A percentile compares a stretch with the other conserved stretches of the same genome.
These are phyloP conservation scores for Piper longum DNA, from an alignment of 164 flowering plant genomes.

Conservation along the genomic window DNA sequence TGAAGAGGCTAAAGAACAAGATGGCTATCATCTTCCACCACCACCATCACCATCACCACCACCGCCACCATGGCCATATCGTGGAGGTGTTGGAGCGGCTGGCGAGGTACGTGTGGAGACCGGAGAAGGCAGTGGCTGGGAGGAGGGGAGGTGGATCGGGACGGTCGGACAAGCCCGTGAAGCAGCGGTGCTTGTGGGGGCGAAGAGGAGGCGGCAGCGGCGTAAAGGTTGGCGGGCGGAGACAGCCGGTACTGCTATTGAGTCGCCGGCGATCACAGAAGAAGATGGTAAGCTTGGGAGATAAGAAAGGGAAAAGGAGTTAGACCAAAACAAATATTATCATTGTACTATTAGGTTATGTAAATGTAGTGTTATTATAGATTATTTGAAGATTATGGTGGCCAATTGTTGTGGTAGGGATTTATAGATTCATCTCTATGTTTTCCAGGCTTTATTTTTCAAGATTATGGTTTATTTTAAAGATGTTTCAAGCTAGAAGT, in stretches of 20 bases:
- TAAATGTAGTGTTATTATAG: no score
- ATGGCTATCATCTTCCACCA: conserved; percentile 47
- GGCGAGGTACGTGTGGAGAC: not conserved
- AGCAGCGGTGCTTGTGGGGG: not conserved
- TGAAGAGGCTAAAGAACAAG: conserved; percentile 37
- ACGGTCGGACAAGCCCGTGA: not conserved
- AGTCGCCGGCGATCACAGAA: not conserved
- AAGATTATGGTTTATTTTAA: no score
- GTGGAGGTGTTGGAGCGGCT: not conserved
- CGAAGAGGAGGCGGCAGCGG: not conserved
- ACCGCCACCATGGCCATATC: not conserved
- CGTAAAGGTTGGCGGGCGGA: not conserved
- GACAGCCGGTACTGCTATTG: not conserved
- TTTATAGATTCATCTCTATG: no score
- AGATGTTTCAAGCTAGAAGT: no score
- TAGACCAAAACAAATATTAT: no score
- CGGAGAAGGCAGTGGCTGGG: not conserved
- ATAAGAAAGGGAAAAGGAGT: no score
- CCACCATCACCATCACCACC: conserved; percentile 22
- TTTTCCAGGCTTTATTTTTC: no score
- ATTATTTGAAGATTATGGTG: no score
- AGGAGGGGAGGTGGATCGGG: not conserved
- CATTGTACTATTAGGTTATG: no score
- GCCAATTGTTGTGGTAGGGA: no score
- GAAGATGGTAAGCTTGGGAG: no score